A percentile compares a stretch with the other conserved stretches of the same genome.
These are phyloP conservation scores for Pythium chondricola DNA, from an alignment of 352 stramenopile species.

Conservation along the genomic window DNA sequence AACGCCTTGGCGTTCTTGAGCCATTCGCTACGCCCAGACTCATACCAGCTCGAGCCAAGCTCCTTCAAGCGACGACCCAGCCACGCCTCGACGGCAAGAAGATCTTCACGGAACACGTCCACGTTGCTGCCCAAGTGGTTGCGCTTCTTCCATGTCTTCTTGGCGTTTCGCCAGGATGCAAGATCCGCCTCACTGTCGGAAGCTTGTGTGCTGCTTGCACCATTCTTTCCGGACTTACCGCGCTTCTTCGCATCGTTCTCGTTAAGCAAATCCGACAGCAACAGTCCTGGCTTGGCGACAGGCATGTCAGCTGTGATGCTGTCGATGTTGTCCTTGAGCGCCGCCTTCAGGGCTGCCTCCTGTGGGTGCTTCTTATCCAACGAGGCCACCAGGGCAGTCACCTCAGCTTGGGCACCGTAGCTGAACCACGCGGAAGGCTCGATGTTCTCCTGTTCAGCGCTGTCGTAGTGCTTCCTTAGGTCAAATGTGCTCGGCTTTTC, in stretches of 20 bases:
- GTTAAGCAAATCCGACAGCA: conserved; percentile 71
- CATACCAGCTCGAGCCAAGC: conserved; percentile 53
- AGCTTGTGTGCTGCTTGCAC: background rate
- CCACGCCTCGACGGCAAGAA: conserved; percentile 55
- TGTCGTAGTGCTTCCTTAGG: conserved; percentile 43
- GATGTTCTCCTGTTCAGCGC: conserved; percentile 3
- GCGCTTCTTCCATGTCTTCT: conserved; percentile 46
- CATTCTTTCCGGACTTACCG: conserved; percentile 1
- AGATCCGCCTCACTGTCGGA: conserved; percentile 26
- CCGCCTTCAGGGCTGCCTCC: conserved; percentile 38
- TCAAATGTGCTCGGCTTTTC: conserved; percentile 46
- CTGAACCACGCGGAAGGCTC: conserved; percentile 38
- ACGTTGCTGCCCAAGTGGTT: conserved; percentile 28
- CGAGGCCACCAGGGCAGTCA: conserved; percentile 51
- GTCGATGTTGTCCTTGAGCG: conserved; percentile 61
- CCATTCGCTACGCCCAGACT: conserved; percentile 43
- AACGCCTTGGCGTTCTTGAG: conserved; percentile 34
- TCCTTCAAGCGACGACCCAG: conserved; percentile 56
- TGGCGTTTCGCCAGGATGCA: conserved; percentile 52
- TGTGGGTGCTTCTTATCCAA: conserved; percentile 42
- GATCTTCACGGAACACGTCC: conserved; percentile 47
- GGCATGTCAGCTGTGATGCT: conserved; percentile 58
- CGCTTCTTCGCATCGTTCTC: conserved; percentile 49
- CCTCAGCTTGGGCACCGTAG: conserved; percentile 56
- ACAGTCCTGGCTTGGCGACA: conserved; percentile 56